Conservation (phyloP, 2,329 filamentous ascomycete genomes). For the Hymenoscyphus fructigenus region DNA sequence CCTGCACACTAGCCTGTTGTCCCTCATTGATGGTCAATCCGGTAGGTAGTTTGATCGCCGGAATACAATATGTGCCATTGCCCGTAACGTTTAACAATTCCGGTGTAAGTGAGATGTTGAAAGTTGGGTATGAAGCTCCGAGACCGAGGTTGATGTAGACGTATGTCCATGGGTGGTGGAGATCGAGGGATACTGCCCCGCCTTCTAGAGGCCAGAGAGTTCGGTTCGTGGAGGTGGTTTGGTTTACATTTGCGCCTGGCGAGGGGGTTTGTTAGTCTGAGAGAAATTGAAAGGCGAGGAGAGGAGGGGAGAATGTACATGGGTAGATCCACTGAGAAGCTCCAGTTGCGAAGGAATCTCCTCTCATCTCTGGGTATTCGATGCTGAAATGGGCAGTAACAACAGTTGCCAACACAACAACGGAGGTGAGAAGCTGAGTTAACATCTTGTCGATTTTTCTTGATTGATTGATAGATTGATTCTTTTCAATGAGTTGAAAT, state of each 20-base stretch:
- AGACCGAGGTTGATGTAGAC: constrained; percentile 54
- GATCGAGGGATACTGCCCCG: constrained; percentile 50
- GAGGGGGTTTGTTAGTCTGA: not conserved
- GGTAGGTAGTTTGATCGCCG: constrained; percentile 53
- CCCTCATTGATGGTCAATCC: constrained; percentile 56
- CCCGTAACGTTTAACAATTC: constrained; percentile 58
- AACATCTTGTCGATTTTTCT: constrained; percentile 1
- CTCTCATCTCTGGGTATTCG: constrained; percentile 51
- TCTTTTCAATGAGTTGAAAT: not conserved
- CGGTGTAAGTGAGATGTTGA: constrained; percentile 67
- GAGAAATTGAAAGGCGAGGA: not conserved
- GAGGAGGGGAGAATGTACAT: constrained; percentile 27
- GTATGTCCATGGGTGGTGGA: constrained; percentile 52
- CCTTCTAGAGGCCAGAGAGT: constrained; percentile 48
- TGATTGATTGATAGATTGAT: not conserved
- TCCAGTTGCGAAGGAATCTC: constrained; percentile 43
- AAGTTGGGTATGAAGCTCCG: constrained; percentile 55
- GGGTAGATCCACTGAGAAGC: constrained; percentile 37
- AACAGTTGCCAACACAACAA: constrained; percentile 39
- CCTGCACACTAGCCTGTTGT: constrained; percentile 64
- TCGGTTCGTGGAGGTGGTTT: constrained; percentile 43
- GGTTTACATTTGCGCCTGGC: constrained; percentile 51
- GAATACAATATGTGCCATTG: constrained; percentile 65
- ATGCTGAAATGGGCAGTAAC: constrained; percentile 56
- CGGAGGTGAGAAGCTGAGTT: not conserved